Conservation (phyloP, 2,329 filamentous ascomycete species). For the Plectosphaerella sp. region DNA sequence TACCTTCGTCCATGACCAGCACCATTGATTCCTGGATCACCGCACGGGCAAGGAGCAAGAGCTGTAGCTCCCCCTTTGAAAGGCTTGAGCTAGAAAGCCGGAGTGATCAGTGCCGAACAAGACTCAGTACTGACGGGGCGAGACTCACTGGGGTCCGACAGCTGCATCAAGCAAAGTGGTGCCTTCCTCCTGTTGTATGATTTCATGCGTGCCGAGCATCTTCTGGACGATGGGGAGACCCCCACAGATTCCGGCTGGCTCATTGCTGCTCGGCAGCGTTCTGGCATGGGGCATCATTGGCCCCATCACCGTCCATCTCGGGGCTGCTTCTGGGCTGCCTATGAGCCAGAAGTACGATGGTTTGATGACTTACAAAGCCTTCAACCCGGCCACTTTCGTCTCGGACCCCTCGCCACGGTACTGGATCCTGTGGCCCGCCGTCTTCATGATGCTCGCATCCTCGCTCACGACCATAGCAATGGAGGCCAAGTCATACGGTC, state of each 20-base stretch:
- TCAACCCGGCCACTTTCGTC: neutral
- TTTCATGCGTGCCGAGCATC: neutral
- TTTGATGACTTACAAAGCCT: neutral
- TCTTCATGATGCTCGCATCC: neutral
- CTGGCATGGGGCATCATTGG: neutral
- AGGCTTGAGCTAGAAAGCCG: neutral
- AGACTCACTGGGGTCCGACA: neutral
- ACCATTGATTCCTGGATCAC: neutral
- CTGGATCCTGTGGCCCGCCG: constrained; percentile 3
- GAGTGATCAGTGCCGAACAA: neutral
- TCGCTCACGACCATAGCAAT: neutral
- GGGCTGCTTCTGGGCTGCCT: neutral
- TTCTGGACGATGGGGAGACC: neutral
- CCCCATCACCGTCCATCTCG: neutral
- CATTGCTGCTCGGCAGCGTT: neutral
- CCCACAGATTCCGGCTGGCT: neutral
- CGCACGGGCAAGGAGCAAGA: neutral
- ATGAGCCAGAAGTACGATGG: neutral
- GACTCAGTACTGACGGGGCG: too few species aligned
- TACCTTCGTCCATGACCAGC: constrained; percentile 1
- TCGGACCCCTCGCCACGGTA: neutral
- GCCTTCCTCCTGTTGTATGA: neutral
- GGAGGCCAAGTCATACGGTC: neutral
- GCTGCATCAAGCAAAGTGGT: neutral
- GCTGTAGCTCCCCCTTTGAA: neutral